A percentile compares a stretch with the other conserved stretches of the same genome.
phyloP scores from a whole-genome alignment of 1,284 basidiomycete species.

The Apiotrichum gamsii region DNA sequence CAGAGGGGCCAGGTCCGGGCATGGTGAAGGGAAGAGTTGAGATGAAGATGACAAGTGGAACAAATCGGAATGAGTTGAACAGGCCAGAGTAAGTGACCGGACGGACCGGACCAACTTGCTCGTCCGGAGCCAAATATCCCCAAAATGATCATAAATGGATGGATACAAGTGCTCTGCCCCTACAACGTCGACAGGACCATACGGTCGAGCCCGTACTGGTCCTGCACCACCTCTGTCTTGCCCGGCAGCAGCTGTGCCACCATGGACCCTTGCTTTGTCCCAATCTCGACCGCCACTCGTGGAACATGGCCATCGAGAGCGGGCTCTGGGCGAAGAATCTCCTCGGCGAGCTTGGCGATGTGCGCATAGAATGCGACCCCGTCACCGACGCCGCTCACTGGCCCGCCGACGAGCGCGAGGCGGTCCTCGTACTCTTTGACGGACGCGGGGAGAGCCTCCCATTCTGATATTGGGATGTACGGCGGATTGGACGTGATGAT shows the following conservation, averaged over 20 bases:
- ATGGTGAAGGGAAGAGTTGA: constrained; percentile 14
- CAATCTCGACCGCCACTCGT: constrained; percentile 69
- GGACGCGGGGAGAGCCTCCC: constrained; percentile 57
- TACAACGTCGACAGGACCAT: constrained; percentile 35
- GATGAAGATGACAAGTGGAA: neutral
- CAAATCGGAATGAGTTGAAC: no score
- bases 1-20: constrained; percentile 35
- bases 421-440: constrained; percentile 74
- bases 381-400: constrained; percentile 52
- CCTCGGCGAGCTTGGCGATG: constrained; percentile 58
- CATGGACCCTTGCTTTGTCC: constrained; percentile 60
- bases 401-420: constrained; percentile 70
- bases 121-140: neutral
- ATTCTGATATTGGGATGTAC: constrained; percentile 69
- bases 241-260: constrained; percentile 58
- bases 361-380: constrained; percentile 72
- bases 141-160: no score
- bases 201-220: constrained; percentile 61
- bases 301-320: constrained; percentile 33
- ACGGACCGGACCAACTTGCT: no score
- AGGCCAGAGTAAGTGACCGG: neutral
- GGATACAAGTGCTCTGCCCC: no score
- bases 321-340: constrained; percentile 47
- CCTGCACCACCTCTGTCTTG: constrained; percentile 61
- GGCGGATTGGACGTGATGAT: constrained; percentile 88